Base-by-base conservation (phyloP, 2,329 filamentous ascomycete species). In the Chrysoporthe deuterocubensis region DNA sequence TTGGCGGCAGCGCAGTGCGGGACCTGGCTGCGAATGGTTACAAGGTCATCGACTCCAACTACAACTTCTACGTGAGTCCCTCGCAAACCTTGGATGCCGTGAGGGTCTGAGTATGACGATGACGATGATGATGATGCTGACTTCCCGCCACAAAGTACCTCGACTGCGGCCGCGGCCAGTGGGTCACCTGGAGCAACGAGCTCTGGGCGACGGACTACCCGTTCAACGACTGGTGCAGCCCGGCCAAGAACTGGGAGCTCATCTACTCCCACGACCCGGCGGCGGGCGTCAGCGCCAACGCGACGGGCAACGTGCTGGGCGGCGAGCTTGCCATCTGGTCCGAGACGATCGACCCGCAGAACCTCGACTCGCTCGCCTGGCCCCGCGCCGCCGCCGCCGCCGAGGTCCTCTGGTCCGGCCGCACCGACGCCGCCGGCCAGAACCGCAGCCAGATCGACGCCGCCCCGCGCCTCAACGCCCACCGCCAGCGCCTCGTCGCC, bases 281-380 rank as follows among this genome's bases (percentile, higher is more conserved):
- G 3, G 83, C 81, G 2, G 87, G 87, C 58, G 83, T 97, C 4
- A 85, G 90, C 0, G 79, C 78, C 11, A 83, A 89, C 37, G 78
- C 88, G 56, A 86, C 88, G 37, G 84, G 90, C 74, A 85, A 92
- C 14, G 90, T 97, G 2, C 78, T 96, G 9, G 94, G 94, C 57
- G 94, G 93, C 37, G 94, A 97, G 80, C 88, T 90, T 18, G 91
- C 92, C 66, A 86, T 93, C 67, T 97, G 93, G 93, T 87, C 86
- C 71, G 94, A 97, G 81, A 90, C 90, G n/a, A 84, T 86, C 70
- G 94, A 97, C 78, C 80, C 87, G 3, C 81, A 88, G n/a, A 94
- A 90, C 76, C 77, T 97, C 16, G 92, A 97, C 79, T 81, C 81
- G 46, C 88, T 92, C 77, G 80, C 95, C 9, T 97, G 93, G 93